Evolutionary conservation across 495 filamentous ascomycete genomes (phyloP), one percentile per base, ranked within the genome.

Genomic region (Penicillium daleae): DNA sequence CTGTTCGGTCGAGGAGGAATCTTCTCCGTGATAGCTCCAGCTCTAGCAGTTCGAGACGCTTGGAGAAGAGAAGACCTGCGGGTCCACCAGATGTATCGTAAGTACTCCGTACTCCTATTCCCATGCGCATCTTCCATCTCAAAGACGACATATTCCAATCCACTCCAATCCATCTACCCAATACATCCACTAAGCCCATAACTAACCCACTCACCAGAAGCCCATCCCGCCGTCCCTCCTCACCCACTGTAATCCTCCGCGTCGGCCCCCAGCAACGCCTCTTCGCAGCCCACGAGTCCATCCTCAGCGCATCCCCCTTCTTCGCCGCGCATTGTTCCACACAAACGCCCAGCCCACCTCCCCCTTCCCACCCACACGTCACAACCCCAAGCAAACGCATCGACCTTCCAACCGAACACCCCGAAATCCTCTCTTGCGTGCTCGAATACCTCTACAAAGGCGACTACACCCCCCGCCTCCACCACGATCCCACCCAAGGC

Each of bases 361-460:
- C 66, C 12, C 62, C 66, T 7, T 54, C 66, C 21, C 66, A 64
- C 22, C 64, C 46, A 0, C 58, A 60, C 24, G 56, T 66, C 55
- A 64, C 68, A 6, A 54, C 54, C 4, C 65, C 66, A 40, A 81
- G 82, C 67, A 92, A 91, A 76, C 86, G 87, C 62, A 87, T 96
- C 66, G 79, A 88, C 56, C 87, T 97, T 27, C 90, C 93, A 5
- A 86, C 92, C 58, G 93, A 97, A 75, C 85, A 92, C 67, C 90
- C 93, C 17, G 92, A 96, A 71, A 87, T 95, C 68, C 91, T 97
- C 82, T 95, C 92, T 29, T 92, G 89, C 21, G 82, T 97, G 19
- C 86, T 97, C 53, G 93, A 97, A 72, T 97, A 90, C 69, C 87
- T 97, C 61, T 97, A 97, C 84, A 93, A 93, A 82, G 92, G 90